phyloP scores from a whole-genome alignment of 208 protist species.

The Borovskyia barvae region DNA sequence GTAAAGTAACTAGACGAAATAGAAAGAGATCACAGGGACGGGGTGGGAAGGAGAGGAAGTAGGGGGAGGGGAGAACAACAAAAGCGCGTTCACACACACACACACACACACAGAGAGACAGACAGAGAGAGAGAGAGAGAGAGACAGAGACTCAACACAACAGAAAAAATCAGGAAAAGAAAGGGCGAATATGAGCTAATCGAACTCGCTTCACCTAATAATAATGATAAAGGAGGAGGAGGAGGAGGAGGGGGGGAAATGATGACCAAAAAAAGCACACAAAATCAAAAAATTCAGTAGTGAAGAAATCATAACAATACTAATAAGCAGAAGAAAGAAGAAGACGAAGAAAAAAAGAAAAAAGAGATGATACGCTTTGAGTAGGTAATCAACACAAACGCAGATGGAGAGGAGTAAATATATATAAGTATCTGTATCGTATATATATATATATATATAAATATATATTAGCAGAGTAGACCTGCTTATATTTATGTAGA shows the following conservation, averaged over 20 bases:
- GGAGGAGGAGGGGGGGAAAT: neutral
- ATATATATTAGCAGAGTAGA: too few relatives aligned
- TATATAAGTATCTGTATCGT: too few relatives aligned
- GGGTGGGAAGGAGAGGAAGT: neutral
- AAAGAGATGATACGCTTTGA: too few relatives aligned
- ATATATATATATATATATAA: too few relatives aligned
- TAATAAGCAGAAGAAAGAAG: neutral
- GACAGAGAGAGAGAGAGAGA: neutral
- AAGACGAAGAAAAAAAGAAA: constrained; percentile 6
- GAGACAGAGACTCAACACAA: too few relatives aligned
- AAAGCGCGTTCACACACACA: neutral
- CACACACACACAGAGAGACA: constrained; percentile 1
- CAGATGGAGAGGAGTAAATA: too few relatives aligned
- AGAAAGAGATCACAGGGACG: neutral
- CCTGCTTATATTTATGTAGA: too few relatives aligned
- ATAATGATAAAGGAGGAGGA: neutral
- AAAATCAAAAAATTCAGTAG: neutral
- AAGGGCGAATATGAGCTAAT: neutral
- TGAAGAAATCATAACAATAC: neutral
- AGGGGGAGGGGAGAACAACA: neutral
- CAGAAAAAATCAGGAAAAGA: neutral
- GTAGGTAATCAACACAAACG: too few relatives aligned
- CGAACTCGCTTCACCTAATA: neutral
- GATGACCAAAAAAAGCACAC: neutral
- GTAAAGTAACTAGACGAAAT: constrained; percentile 9